These are phyloP conservation scores for Lizonia empirigonia DNA, from an alignment of 2,329 filamentous ascomycete species.

Conservation along the genomic window DNA sequence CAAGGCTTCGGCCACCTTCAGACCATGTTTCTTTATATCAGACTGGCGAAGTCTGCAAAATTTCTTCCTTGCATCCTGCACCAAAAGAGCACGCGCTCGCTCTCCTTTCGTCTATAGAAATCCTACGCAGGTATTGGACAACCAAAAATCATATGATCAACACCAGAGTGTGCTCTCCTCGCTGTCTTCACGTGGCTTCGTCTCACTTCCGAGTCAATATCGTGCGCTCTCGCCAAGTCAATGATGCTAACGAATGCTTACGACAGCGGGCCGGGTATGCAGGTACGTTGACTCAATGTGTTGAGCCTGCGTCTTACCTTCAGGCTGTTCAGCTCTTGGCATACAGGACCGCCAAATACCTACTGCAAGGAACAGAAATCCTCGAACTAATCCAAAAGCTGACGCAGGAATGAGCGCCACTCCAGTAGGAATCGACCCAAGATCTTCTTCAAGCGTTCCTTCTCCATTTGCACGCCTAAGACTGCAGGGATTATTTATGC, in stretches of 20 bases:
- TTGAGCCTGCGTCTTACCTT: neutral
- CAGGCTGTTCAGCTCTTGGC: conserved; percentile 11
- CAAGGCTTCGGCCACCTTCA: conserved; percentile 8
- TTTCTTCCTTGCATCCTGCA: neutral
- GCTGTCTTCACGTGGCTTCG: neutral
- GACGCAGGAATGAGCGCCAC: conserved; percentile 8
- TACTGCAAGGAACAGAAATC: conserved; percentile 1
- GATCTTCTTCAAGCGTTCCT: neutral
- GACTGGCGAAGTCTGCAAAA: neutral
- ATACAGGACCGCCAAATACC: neutral
- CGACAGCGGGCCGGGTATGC: neutral
- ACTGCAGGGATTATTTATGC: conserved; percentile 2
- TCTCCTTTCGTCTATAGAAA: conserved; percentile 13
- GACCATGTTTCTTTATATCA: neutral
- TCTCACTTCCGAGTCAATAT: neutral
- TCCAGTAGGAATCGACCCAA: conserved; percentile 4
- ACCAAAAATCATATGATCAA: neutral
- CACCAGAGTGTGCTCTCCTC: neutral
- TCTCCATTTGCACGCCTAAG: conserved; percentile 5
- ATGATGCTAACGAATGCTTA: neutral
- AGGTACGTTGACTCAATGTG: conserved; percentile 1
- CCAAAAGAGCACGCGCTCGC: neutral
- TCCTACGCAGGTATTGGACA: conserved; percentile 16
- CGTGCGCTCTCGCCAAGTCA: neutral
- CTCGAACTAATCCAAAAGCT: conserved; percentile 1